Evolutionary conservation across 169 alveolate genomes (phyloP).

Genomic region (Eimeria sp.): DNA sequence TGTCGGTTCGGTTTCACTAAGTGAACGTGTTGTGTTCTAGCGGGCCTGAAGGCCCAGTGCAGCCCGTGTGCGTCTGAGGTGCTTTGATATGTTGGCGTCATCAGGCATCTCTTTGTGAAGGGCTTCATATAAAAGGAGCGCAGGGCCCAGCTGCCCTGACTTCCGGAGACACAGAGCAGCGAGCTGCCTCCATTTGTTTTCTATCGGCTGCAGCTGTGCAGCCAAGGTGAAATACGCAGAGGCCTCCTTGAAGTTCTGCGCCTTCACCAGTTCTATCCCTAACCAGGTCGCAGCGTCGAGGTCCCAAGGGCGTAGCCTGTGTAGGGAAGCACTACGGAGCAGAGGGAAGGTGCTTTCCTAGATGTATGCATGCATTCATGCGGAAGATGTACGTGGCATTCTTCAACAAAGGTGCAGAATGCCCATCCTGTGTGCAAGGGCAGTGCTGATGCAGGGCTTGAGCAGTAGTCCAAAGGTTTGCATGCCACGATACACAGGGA

Average conservation of each 20-base stretch:
- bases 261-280: conserved; percentile 93
- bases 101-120: conserved; percentile 63
- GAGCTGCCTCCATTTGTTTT: conserved; percentile 94
- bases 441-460: too few relatives aligned
- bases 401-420: not conserved
- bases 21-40: not conserved
- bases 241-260: conserved; percentile 92
- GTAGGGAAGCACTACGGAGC: not conserved
- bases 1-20: not conserved
- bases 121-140: conserved; percentile 45
- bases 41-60: conserved; percentile 18
- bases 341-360: not conserved
- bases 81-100: conserved; percentile 33
- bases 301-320: conserved; percentile 89
- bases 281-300: conserved; percentile 94
- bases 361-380: not conserved
- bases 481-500: not conserved
- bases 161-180: conserved; percentile 95
- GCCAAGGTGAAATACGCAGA: conserved; percentile 92
- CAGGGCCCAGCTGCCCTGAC: conserved; percentile 91
- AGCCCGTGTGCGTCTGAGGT: conserved; percentile 28
- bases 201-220: conserved; percentile 92
- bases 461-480: not conserved
- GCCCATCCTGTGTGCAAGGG: too few relatives aligned
- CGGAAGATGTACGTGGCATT: not conserved